phyloP scores from a whole-genome alignment of 768 basidiomycete species.

The Mycena floridula region DNA sequence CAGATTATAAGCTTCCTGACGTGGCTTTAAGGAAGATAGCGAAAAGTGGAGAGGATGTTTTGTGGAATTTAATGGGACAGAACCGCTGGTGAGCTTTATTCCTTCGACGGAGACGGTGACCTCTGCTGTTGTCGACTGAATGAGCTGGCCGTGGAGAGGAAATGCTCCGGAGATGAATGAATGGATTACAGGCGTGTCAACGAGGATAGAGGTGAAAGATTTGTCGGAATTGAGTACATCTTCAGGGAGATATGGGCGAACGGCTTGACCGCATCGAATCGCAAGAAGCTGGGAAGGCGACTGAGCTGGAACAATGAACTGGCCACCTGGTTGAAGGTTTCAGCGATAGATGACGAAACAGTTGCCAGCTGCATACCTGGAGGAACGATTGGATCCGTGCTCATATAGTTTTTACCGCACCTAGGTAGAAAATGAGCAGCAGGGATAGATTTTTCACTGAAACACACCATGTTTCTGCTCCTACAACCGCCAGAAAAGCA shows the following conservation, averaged over 20 bases:
- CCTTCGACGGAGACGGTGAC: slow-evolving; percentile 45
- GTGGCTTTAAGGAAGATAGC: slow-evolving; percentile 38
- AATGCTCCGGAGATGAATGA: slow-evolving; percentile 39
- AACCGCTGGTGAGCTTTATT: slow-evolving; percentile 32
- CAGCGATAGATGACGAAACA: slow-evolving; percentile 3
- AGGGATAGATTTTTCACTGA: too few relatives aligned
- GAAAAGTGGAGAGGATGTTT: slow-evolving; percentile 45
- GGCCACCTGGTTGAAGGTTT: slow-evolving; percentile 24
- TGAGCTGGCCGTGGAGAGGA: slow-evolving; percentile 30
- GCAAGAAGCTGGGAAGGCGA: slow-evolving; percentile 43
- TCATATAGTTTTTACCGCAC: slow-evolving; percentile 55
- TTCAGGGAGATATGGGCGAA: slow-evolving; percentile 54
- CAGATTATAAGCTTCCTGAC: slow-evolving; percentile 28
- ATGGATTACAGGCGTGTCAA: slow-evolving; percentile 47
- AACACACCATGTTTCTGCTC: too few relatives aligned
- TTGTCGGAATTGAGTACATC: slow-evolving; percentile 28
- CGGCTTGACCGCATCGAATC: slow-evolving; percentile 51
- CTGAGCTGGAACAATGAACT: slow-evolving; percentile 33
- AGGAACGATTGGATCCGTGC: slow-evolving; percentile 29
- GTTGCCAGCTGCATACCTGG: slow-evolving; percentile 29
- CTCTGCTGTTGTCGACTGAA: slow-evolving; percentile 19
- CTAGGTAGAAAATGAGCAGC: slow-evolving; percentile 19
- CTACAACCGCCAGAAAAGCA: too few relatives aligned
- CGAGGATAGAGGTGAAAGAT: slow-evolving; percentile 36
- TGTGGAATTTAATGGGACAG: slow-evolving; percentile 45